Evolutionary conservation across 1,284 basidiomycete species (phyloP).

Genomic region (Fistulinella staudtii): DNA sequence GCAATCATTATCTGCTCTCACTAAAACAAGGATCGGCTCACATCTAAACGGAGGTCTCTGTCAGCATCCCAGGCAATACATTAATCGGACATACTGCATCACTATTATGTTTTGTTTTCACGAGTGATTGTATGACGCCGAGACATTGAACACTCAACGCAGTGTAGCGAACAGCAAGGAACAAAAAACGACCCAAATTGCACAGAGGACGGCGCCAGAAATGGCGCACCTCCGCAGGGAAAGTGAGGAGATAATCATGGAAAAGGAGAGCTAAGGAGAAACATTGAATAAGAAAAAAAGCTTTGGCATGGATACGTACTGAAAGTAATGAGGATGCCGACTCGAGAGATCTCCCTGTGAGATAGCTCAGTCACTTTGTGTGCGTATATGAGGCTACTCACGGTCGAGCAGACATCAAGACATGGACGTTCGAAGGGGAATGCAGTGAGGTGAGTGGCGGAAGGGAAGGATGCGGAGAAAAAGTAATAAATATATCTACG

Average conservation of each 20-base stretch:
- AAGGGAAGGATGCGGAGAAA: neutral
- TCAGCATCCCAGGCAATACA: neutral
- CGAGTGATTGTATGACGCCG: conserved; percentile 1
- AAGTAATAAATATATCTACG: neutral
- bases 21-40: neutral
- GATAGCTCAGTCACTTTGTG: no score
- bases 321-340: conserved; percentile 4
- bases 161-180: conserved; percentile 40
- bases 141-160: conserved; percentile 24
- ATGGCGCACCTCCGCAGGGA: conserved; percentile 33
- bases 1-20: neutral
- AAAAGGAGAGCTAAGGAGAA: conserved; percentile 34
- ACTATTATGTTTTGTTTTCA: neutral
- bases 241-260: conserved; percentile 41
- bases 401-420: conserved; percentile 5
- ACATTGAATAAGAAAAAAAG: neutral
- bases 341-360: neutral
- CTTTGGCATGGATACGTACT: conserved; percentile 3
- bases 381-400: conserved; percentile 1
- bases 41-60: neutral
- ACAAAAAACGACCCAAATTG: conserved; percentile 31
- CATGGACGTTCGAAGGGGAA: neutral
- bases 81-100: conserved; percentile 1
- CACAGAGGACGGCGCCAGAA: conserved; percentile 35
- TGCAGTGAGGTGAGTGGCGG: neutral